phyloP scores from a whole-genome alignment of 495 filamentous ascomycete genomes.

The Penicillium silybi region DNA sequence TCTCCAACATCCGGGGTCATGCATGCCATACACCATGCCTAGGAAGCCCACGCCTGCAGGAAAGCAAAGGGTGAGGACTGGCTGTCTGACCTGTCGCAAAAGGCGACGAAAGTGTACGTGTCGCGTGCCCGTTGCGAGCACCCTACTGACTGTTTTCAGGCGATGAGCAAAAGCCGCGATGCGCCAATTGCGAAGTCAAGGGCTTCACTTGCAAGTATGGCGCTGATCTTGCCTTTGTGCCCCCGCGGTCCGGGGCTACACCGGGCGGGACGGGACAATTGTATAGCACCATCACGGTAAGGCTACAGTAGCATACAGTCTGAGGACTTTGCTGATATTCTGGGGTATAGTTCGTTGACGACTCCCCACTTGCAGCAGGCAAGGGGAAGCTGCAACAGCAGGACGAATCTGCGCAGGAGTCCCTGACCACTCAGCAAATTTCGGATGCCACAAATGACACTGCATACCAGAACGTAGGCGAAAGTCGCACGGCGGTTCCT shows the following conservation, averaged over 20 bases:
- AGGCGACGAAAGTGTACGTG: constrained; percentile 25
- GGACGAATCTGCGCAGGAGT: neutral
- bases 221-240: constrained; percentile 19
- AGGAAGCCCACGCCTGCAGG: constrained; percentile 24
- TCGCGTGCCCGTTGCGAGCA: neutral
- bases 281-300: constrained; percentile 21
- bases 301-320: neutral
- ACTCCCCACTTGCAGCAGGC: constrained; percentile 13
- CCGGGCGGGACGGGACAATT: constrained; percentile 5
- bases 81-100: constrained; percentile 26
- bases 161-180: constrained; percentile 28
- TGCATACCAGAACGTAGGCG: neutral
- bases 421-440: neutral
- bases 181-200: constrained; percentile 28
- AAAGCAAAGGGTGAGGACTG: constrained; percentile 26
- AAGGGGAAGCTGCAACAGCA: constrained; percentile 1
- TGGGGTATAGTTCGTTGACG: constrained; percentile 21
- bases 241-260: constrained; percentile 9
- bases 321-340: constrained; percentile 1
- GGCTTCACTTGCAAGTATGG: constrained; percentile 26
- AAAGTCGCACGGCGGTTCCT: constrained; percentile 5
- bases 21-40: constrained; percentile 17
- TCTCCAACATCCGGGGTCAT: constrained; percentile 14
- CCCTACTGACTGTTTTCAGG: constrained; percentile 5
- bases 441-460: neutral